Percentiles rank a stretch among this genome's conserved stretches.
Evolutionary conservation across 768 basidiomycete genomes (phyloP).

Genomic region (Lepiota subincarnata): DNA sequence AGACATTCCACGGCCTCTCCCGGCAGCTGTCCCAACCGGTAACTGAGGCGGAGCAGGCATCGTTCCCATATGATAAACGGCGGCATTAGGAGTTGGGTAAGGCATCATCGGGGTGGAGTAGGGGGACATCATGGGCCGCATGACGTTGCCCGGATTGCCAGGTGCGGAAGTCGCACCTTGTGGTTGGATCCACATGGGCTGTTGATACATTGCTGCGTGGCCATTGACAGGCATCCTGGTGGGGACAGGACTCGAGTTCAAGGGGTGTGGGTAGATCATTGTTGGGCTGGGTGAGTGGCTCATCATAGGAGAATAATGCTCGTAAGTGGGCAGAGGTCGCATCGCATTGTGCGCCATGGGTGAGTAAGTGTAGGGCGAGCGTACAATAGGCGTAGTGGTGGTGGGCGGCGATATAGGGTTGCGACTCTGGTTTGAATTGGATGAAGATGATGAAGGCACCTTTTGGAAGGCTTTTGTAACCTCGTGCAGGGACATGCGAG

Average conservation of each 20-base stretch:
- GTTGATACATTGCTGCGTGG: constrained; percentile 55
- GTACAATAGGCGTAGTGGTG: constrained; percentile 25
- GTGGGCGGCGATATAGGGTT: constrained; percentile 49
- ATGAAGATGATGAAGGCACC: constrained; percentile 62
- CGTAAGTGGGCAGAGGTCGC: constrained; percentile 54
- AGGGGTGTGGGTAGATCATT: constrained; percentile 60
- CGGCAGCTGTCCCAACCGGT: constrained; percentile 33
- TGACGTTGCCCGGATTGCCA: constrained; percentile 46
- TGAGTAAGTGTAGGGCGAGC: constrained; percentile 34
- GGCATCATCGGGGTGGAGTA: constrained; percentile 63
- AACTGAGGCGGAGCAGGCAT: constrained; percentile 46
- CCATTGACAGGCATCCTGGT: constrained; percentile 59
- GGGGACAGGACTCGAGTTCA: constrained; percentile 61
- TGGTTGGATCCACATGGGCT: constrained; percentile 60
- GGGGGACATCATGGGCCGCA: constrained; percentile 57
- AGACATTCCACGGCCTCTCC: constrained; percentile 44
- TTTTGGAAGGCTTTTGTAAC: constrained; percentile 86
- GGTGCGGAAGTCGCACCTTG: constrained; percentile 31
- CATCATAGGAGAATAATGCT: constrained; percentile 62
- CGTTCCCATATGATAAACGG: constrained; percentile 21
- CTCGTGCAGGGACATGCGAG: constrained; percentile 77
- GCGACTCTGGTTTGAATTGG: constrained; percentile 42
- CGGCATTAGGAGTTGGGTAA: constrained; percentile 53
- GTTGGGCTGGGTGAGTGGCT: constrained; percentile 66
- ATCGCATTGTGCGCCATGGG: constrained; percentile 44